Conservation (phyloP, 2,329 filamentous ascomycete genomes). For the Helotiales sp. region DNA sequence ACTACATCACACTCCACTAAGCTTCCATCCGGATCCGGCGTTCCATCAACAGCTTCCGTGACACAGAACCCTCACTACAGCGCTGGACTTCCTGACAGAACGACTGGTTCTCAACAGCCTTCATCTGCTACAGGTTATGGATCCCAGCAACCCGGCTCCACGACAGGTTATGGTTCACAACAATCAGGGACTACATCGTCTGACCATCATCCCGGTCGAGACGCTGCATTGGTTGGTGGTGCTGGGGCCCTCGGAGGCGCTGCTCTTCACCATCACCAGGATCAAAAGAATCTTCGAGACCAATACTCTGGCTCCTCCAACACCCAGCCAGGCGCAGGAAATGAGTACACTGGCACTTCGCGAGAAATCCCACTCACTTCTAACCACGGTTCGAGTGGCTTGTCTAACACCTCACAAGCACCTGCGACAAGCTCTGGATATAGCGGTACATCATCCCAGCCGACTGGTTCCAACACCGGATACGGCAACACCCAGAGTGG, state of each 20-base stretch:
- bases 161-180: neutral
- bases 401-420: too few relatives aligned
- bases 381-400: slow-evolving; percentile 1
- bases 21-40: neutral
- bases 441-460: too few relatives aligned
- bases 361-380: neutral
- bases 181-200: neutral
- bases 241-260: slow-evolving; percentile 20
- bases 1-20: neutral
- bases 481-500: neutral
- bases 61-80: neutral
- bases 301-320: neutral
- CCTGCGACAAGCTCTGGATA: too few relatives aligned
- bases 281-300: neutral
- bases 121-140: too few relatives aligned
- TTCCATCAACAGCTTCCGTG: neutral
- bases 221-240: slow-evolving; percentile 16
- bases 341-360: neutral
- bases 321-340: neutral
- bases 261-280: slow-evolving; percentile 18
- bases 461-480: neutral
- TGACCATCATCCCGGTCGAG: slow-evolving; percentile 14
- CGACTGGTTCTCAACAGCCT: neutral
- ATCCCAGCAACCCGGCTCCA: neutral
- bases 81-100: neutral